These are phyloP conservation scores for Cercophora sp. DNA, from an alignment of 495 filamentous ascomycete species.

Conservation along the genomic window DNA sequence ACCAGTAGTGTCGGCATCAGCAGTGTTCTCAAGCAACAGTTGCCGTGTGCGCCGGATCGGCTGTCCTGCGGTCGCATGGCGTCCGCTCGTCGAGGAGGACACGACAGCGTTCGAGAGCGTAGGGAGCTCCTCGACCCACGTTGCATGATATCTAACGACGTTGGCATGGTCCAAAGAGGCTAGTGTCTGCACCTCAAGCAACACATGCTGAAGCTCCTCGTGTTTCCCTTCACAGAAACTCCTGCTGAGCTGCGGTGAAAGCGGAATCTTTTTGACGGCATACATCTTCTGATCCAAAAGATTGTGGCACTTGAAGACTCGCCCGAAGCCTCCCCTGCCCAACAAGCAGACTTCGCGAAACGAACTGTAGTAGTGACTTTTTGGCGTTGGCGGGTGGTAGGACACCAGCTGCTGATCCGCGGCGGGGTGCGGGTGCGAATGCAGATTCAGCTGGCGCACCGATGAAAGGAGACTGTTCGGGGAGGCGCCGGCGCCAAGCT, in stretches of 20 bases:
- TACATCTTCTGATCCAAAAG: conserved; percentile 10
- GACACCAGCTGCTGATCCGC: background rate
- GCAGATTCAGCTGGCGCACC: conserved; percentile 1
- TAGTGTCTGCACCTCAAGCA: conserved; percentile 5
- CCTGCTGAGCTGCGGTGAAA: conserved; percentile 7
- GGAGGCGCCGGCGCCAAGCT: conserved; percentile 2
- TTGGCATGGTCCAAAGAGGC: conserved; percentile 8
- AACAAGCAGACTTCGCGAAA: conserved; percentile 3
- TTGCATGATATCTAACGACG: conserved; percentile 8
- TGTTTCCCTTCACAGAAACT: conserved; percentile 3
- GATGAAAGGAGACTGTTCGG: background rate
- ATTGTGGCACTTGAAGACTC: conserved; percentile 11
- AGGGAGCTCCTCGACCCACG: conserved; percentile 8
- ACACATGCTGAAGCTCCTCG: conserved; percentile 5
- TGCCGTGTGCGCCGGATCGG: background rate
- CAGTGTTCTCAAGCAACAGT: conserved; percentile 5
- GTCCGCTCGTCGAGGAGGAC: background rate
- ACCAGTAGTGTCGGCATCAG: background rate
- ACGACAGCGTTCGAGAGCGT: background rate
- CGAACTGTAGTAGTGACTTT: conserved; percentile 3
- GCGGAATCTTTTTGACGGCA: conserved; percentile 9
- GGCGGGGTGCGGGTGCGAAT: background rate
- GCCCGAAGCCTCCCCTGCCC: conserved; percentile 3
- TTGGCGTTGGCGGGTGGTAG: background rate
- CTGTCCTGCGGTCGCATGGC: no score